Evolutionary conservation across 352 stramenopile species (phyloP), one percentile per base, ranked within the genome.

Genomic region (Phytophthora brassicae): DNA sequence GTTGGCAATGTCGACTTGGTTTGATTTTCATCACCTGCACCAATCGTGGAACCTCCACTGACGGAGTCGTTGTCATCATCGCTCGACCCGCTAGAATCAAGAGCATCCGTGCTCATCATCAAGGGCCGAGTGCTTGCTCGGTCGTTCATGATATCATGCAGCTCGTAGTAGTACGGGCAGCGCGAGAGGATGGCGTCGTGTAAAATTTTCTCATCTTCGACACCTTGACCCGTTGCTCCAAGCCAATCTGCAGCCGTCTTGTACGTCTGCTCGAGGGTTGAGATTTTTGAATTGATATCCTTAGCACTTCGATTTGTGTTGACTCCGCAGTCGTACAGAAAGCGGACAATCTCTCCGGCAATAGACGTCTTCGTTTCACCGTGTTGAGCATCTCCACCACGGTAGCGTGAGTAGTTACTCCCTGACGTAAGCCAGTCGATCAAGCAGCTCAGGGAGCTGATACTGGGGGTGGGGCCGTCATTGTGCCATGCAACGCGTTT

Each of bases 391-490:
- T 68, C 44, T 4, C 59, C 65, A 9, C 59, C 65, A 31, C 65
- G 50, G 45, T 60, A 73, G 20, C 31, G 19, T 19, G 23, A 36
- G 33, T 69, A 73, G 50, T 73, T 73, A 1, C 7, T 46, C 2
- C 59, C 65, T 1, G 58, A 60, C 3, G 65, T 68, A 4, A 65
- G 16, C 58, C 58, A 65, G 22, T 72, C 54, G 28, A 68, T 49
- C 11, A 73, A 38, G 17, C 53, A 73, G 17, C 42, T 63, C 0
- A 68, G 2, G 1, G 65, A 73, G 51, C 54, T 73, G n/a, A 46
- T 46, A 46, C 17, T 28, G 2, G 35, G 35, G 16, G 49, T 48
- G n/a, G 47, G 47, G 16, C 47, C 31, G 20, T 54, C 47, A 11
- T 54, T 44, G 33, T 54, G 47, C 47, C 47, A 54, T 13, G 47